Percentiles rank a stretch among this genome's conserved stretches.
Conservation (phyloP, 2,329 filamentous ascomycete genomes). For the Ceratocystiopsis brevicomis region DNA sequence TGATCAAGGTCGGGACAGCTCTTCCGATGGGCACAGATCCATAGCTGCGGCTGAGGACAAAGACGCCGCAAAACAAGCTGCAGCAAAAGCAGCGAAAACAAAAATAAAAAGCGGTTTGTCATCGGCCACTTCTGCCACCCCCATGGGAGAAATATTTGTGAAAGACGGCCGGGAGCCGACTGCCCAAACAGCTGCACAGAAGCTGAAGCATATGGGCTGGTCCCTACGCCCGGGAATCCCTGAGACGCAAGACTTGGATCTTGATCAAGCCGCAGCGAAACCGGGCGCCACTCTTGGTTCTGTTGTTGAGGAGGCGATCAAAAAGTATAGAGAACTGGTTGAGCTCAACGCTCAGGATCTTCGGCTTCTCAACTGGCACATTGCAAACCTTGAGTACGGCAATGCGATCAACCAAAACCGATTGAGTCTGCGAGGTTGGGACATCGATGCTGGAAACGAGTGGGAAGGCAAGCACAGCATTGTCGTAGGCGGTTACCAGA, state of each 20-base stretch:
- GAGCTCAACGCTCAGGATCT: slow-evolving; percentile 74
- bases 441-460: slow-evolving; percentile 93
- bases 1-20: slow-evolving; percentile 62
- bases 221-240: slow-evolving; percentile 43
- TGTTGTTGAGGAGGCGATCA: slow-evolving; percentile 82
- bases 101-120: no score
- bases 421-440: slow-evolving; percentile 80
- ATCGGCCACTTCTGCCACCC: no score
- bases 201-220: slow-evolving; percentile 73
- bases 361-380: slow-evolving; percentile 89
- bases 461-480: slow-evolving; percentile 91
- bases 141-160: no score
- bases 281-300: slow-evolving; percentile 62
- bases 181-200: slow-evolving; percentile 39
- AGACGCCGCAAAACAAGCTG: slow-evolving; percentile 23
- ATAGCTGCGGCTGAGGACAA: slow-evolving; percentile 36
- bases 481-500: slow-evolving; percentile 84
- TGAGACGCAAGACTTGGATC: slow-evolving; percentile 48
- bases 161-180: no score
- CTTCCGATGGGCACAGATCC: slow-evolving; percentile 41
- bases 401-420: slow-evolving; percentile 79
- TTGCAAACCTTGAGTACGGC: slow-evolving; percentile 94
- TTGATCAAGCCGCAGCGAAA: slow-evolving; percentile 44
- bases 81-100: no score
- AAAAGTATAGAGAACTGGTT: slow-evolving; percentile 67